These are phyloP conservation scores for Ogataea wickerhamii DNA, from an alignment of 805 yeast species.

Conservation along the genomic window DNA sequence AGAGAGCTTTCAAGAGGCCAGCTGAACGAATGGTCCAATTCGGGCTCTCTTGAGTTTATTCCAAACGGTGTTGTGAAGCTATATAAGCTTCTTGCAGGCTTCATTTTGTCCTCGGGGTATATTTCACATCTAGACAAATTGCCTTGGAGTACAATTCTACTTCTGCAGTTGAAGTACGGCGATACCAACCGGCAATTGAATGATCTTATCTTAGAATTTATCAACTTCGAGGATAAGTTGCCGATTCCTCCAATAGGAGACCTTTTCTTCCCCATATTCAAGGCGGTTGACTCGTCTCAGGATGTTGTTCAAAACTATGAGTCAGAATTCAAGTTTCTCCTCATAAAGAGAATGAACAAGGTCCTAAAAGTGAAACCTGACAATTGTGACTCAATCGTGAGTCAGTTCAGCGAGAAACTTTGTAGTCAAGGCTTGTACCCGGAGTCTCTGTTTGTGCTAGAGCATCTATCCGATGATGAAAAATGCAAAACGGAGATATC, in stretches of 20 bases:
- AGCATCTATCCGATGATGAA: constrained; percentile 51
- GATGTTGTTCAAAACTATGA: constrained; percentile 12
- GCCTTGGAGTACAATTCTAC: constrained; percentile 65
- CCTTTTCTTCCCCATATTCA: constrained; percentile 14
- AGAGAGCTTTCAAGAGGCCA: constrained; percentile 56
- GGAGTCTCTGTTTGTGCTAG: constrained; percentile 60
- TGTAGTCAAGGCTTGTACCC: constrained; percentile 44
- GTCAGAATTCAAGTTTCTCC: constrained; percentile 23
- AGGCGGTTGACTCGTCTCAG: constrained; percentile 12
- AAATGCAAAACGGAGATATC: constrained; percentile 41
- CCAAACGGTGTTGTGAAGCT: constrained; percentile 56
- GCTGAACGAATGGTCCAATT: constrained; percentile 59
- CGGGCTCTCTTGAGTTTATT: constrained; percentile 39
- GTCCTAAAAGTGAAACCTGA: constrained; percentile 12
- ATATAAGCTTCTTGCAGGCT: constrained; percentile 62
- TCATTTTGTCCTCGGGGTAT: constrained; percentile 29
- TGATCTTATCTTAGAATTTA: constrained; percentile 30
- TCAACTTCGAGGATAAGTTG: constrained; percentile 8
- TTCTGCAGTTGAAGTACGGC: constrained; percentile 62
- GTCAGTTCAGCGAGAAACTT: constrained; percentile 49
- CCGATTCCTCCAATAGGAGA: constrained; percentile 10
- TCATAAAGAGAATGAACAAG: constrained; percentile 25
- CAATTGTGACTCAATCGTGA: constrained; percentile 19
- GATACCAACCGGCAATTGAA: constrained; percentile 37
- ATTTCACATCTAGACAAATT: constrained; percentile 41